Percentiles rank a stretch among this genome's conserved stretches.
Conservation (phyloP, 352 stramenopile species). For the Phytophthora pinifolia region DNA sequence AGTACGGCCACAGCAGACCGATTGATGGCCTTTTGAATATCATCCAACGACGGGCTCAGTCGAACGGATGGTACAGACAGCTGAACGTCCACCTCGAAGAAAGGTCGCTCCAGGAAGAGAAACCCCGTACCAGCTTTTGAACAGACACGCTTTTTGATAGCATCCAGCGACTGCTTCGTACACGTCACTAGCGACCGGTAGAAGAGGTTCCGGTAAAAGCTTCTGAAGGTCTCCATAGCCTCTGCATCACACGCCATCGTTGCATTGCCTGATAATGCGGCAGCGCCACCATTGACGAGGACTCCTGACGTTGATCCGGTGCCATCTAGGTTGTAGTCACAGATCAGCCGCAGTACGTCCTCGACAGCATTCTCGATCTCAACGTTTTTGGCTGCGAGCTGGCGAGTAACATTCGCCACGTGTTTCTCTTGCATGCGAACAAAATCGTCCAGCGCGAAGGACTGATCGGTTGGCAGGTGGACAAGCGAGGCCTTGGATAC, state of each 20-base stretch:
- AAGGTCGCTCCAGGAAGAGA: constrained; percentile 80
- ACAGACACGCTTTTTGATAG: constrained; percentile 84
- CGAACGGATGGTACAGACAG: constrained; percentile 78
- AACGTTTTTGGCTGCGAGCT: constrained; percentile 79
- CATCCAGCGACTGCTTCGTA: constrained; percentile 75
- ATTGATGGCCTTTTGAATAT: constrained; percentile 88
- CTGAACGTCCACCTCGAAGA: constrained; percentile 89
- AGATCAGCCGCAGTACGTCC: constrained; percentile 69
- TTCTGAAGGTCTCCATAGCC: constrained; percentile 50
- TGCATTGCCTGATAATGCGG: background rate
- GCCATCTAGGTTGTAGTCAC: constrained; percentile 67
- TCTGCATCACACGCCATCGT: constrained; percentile 36
- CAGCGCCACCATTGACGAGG: background rate
- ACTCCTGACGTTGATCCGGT: constrained; percentile 1
- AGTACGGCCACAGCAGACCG: constrained; percentile 74
- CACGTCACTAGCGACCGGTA: constrained; percentile 81
- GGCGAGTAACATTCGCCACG: constrained; percentile 54
- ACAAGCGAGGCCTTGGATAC: constrained; percentile 79
- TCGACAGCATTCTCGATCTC: constrained; percentile 88
- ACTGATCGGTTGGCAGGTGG: constrained; percentile 75
- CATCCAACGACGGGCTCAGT: constrained; percentile 77
- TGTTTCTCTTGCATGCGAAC: constrained; percentile 82
- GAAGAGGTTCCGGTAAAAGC: constrained; percentile 82
- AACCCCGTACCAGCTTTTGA: constrained; percentile 79
- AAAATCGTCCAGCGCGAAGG: constrained; percentile 88